Evolutionary conservation across 371 early-diverging fungal species (phyloP).

Genomic region (Mortierella polycephala): DNA sequence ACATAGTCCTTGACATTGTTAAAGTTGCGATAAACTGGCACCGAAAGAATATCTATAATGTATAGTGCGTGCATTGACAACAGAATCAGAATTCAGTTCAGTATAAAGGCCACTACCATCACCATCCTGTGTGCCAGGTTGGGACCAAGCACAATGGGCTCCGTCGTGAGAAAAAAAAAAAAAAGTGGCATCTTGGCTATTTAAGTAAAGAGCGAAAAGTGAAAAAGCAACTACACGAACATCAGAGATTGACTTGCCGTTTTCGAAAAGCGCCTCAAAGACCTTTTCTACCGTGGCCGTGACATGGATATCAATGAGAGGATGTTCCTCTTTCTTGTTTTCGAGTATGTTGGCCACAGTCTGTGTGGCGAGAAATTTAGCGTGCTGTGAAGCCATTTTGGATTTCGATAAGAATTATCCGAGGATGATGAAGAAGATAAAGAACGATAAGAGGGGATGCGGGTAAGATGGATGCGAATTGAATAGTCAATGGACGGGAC

Average conservation of each 20-base stretch:
- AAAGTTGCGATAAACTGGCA: constrained; percentile 63
- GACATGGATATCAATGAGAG: constrained; percentile 64
- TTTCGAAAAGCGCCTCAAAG: constrained; percentile 63
- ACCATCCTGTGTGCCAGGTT: too few species aligned
- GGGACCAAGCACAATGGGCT: constrained; percentile 18
- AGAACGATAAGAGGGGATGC: too few species aligned
- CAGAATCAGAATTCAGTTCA: too few species aligned
- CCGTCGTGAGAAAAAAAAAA: constrained; percentile 42
- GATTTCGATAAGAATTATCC: too few species aligned
- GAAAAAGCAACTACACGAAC: neutral
- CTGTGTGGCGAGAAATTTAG: constrained; percentile 57
- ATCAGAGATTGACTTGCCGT: constrained; percentile 38
- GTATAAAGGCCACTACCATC: too few species aligned
- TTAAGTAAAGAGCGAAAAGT: neutral
- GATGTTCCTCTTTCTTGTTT: constrained; percentile 54
- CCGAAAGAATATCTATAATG: constrained; percentile 61
- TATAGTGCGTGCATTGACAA: neutral
- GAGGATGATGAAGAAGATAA: too few species aligned
- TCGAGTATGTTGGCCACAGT: constrained; percentile 61
- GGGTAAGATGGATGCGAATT: too few species aligned
- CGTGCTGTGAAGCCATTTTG: constrained; percentile 36
- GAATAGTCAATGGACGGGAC: too few species aligned
- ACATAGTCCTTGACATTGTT: constrained; percentile 61
- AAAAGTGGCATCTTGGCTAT: neutral
- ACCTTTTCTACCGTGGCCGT: constrained; percentile 68